Percentiles rank a stretch among this genome's conserved stretches.
phyloP scores from a whole-genome alignment of 495 filamentous ascomycete genomes.

The Talaromyces stipitatus region DNA sequence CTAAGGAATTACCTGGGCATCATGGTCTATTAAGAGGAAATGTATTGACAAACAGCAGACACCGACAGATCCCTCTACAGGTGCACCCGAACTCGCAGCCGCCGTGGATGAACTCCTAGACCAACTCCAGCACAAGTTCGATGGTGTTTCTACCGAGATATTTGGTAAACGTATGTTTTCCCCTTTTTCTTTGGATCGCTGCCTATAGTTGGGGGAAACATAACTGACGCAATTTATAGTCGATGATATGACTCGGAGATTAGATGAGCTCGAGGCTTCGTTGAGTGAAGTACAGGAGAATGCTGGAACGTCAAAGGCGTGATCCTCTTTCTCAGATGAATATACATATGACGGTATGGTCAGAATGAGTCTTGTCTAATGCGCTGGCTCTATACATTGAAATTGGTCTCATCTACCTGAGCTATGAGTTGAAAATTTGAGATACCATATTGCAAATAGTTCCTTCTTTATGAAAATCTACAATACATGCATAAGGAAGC shows the following conservation, averaged over 20 bases:
- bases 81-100: constrained; percentile 57
- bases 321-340: background rate
- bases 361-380: background rate
- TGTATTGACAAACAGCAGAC: background rate
- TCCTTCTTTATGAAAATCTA: background rate
- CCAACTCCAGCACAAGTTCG: constrained; percentile 76
- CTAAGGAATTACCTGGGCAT: no score
- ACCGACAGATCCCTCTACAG: constrained; percentile 10
- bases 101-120: constrained; percentile 82
- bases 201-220: background rate
- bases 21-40: background rate
- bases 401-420: background rate
- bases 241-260: constrained; percentile 88
- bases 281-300: constrained; percentile 11
- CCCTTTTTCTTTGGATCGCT: background rate
- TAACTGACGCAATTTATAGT: constrained; percentile 43
- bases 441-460: background rate
- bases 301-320: background rate
- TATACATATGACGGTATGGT: background rate
- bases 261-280: constrained; percentile 80
- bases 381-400: background rate
- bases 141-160: constrained; percentile 70
- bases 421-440: background rate
- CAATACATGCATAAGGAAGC: background rate
- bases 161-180: constrained; percentile 66